Conservation (phyloP, 345 rosid genomes). For the Populus euphratica region DNA sequence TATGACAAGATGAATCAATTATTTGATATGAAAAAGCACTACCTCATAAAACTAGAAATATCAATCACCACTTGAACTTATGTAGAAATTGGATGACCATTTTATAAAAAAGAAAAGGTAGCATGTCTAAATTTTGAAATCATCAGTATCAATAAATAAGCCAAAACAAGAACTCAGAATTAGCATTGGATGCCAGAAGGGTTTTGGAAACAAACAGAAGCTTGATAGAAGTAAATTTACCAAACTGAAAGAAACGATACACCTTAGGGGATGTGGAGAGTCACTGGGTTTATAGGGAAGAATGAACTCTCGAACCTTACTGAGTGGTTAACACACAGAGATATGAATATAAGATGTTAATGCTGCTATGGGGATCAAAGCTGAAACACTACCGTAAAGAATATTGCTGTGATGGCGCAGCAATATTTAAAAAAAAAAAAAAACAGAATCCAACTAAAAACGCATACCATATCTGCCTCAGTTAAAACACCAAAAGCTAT, state of each 20-base stretch:
- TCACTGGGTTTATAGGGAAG: neutral
- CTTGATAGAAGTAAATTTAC: neutral
- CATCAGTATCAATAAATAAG: neutral
- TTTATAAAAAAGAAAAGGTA: neutral
- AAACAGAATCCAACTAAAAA: neutral
- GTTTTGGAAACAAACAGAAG: neutral
- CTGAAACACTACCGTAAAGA: neutral
- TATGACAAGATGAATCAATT: neutral
- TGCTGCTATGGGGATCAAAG: neutral
- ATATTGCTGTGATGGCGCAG: neutral
- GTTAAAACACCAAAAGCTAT: slow-evolving; percentile 42
- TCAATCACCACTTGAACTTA: neutral
- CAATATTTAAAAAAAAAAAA: neutral
- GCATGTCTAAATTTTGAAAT: neutral
- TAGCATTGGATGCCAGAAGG: neutral
- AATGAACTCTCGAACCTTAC: neutral
- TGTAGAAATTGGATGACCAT: neutral
- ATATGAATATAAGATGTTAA: neutral
- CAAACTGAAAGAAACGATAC: neutral
- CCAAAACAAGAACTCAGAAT: neutral
- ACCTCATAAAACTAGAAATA: neutral
- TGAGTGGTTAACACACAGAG: neutral
- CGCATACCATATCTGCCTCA: slow-evolving; percentile 37
- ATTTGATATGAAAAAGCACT: neutral
- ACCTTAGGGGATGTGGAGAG: neutral